Evolutionary conservation across 192 early-diverging fungal species (phyloP).

Genomic region (Thoreauomyces humboldtii): DNA sequence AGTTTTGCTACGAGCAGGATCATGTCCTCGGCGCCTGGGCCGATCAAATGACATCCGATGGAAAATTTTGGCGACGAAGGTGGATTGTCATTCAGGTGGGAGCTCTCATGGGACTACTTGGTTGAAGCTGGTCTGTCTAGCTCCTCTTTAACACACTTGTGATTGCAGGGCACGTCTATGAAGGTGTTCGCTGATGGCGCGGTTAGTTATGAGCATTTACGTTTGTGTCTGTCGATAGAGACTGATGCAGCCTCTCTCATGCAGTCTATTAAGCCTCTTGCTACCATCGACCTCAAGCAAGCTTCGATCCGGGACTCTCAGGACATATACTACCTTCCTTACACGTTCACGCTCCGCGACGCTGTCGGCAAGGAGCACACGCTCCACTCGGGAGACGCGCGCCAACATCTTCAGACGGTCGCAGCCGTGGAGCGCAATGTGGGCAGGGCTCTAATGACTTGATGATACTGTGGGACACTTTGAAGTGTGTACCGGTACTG

Average conservation of each 20-base stretch:
- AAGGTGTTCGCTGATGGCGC: too few relatives aligned
- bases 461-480: too few relatives aligned
- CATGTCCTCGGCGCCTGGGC: conserved; percentile 8
- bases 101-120: too few relatives aligned
- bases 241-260: too few relatives aligned
- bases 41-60: conserved; percentile 6
- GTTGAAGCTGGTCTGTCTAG: too few relatives aligned
- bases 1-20: conserved; percentile 3
- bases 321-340: conserved; percentile 12
- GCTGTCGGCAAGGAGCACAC: neutral
- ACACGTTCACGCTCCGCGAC: conserved; percentile 4
- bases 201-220: too few relatives aligned
- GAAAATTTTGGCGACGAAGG: neutral
- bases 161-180: too few relatives aligned
- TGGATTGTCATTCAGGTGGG: conserved; percentile 12
- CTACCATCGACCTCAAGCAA: conserved; percentile 4
- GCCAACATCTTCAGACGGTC: conserved; percentile 1
- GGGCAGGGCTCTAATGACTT: too few relatives aligned
- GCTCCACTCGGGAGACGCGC: neutral
- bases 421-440: conserved; percentile 14
- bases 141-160: too few relatives aligned
- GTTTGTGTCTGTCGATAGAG: too few relatives aligned
- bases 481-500: too few relatives aligned
- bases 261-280: too few relatives aligned
- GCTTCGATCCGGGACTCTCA: neutral